Evolutionary conservation across 192 early-diverging fungal genomes (phyloP).

Genomic region (Diversispora epigaea): DNA sequence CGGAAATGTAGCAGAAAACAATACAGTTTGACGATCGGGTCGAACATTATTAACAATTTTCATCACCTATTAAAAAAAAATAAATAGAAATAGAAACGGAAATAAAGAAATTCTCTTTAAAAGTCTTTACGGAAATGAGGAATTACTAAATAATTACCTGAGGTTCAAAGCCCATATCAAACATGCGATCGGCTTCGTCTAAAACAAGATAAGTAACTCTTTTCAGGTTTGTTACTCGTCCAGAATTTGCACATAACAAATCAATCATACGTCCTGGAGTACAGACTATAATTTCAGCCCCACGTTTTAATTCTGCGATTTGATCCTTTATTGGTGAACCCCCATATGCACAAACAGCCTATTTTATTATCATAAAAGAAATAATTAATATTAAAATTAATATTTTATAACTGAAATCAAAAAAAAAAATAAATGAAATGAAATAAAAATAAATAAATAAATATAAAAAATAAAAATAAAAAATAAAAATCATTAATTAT

Average conservation of each 20-base stretch:
- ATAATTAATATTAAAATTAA: not conserved
- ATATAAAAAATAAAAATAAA: not conserved
- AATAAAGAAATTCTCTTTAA: not conserved
- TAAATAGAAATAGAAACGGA: not conserved
- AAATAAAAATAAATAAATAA: not conserved
- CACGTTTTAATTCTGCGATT: conserved; percentile 85
- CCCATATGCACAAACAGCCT: conserved; percentile 86
- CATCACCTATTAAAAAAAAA: conserved; percentile 64
- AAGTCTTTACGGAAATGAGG: not conserved
- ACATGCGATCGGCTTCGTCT: conserved; percentile 97
- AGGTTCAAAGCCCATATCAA: conserved; percentile 98
- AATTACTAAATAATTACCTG: conserved; percentile 52
- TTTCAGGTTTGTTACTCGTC: conserved; percentile 81
- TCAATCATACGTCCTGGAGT: conserved; percentile 92
- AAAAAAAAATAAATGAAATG: not conserved
- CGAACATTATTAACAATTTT: conserved; percentile 91
- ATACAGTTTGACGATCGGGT: conserved; percentile 81
- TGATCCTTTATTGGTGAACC: conserved; percentile 86
- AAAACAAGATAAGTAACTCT: conserved; percentile 94
- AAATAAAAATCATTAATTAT: not conserved
- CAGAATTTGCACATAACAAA: conserved; percentile 81
- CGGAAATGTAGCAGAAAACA: conserved; percentile 96
- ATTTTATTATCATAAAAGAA: conserved; percentile 11
- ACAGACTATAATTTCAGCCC: conserved; percentile 89
- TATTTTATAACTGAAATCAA: not conserved